phyloP scores from a whole-genome alignment of 306 rosid genomes.

The Mimosa pudica region DNA sequence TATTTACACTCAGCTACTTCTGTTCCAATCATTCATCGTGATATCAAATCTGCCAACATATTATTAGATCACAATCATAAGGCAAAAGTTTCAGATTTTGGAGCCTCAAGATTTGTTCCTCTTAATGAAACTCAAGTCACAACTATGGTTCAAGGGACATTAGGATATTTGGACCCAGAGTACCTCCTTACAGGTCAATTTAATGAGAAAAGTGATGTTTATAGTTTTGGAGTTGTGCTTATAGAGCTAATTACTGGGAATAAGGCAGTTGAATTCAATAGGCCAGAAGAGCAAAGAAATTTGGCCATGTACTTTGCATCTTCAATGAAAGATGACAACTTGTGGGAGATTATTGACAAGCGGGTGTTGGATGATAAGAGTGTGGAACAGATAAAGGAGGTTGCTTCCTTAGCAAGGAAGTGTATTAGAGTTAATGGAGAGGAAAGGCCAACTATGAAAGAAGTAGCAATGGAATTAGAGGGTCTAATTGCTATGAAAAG shows the following conservation, averaged over 20 bases:
- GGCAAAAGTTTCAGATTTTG: constrained; percentile 32
- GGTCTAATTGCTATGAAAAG: constrained; percentile 28
- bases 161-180: not conserved
- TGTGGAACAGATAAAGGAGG: constrained; percentile 37
- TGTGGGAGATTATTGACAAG: not conserved
- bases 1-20: constrained; percentile 41
- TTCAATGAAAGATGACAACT: not conserved
- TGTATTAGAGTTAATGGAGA: constrained; percentile 42
- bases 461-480: constrained; percentile 46
- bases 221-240: constrained; percentile 10
- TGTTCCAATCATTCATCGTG: constrained; percentile 42
- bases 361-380: not conserved
- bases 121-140: constrained; percentile 41
- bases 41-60: constrained; percentile 43
- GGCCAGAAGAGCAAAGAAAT: not conserved
- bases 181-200: not conserved
- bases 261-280: not conserved
- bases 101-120: constrained; percentile 53
- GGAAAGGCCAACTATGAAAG: constrained; percentile 47
- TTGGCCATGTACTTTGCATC: constrained; percentile 17
- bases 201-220: constrained; percentile 13
- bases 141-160: constrained; percentile 13
- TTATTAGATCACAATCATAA: constrained; percentile 19
- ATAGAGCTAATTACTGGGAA: not conserved
- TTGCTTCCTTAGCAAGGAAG: constrained; percentile 32